Percentiles rank a stretch among this genome's conserved stretches.
These are phyloP conservation scores for Rhynchospora pubera DNA, from an alignment of 176 grass and related monocot species.

Conservation along the genomic window DNA sequence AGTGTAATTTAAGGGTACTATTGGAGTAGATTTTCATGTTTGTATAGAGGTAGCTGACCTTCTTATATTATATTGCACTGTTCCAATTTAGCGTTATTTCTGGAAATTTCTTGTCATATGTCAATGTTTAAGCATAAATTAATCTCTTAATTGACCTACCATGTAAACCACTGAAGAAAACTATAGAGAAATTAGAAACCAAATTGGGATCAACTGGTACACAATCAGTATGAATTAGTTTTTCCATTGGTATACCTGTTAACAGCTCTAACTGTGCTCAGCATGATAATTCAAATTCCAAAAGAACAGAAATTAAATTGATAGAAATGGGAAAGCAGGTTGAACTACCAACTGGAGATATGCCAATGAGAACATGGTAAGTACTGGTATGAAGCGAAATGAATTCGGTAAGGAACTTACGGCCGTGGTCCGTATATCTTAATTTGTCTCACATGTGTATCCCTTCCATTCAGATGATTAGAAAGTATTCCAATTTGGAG, in stretches of 20 bases:
- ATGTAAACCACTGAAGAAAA: background rate
- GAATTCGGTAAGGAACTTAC: constrained; percentile 42
- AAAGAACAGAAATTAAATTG: background rate
- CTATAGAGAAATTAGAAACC: background rate
- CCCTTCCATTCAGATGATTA: constrained; percentile 89
- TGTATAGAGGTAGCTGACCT: background rate
- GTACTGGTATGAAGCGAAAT: background rate
- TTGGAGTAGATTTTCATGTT: background rate
- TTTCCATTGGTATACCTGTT: background rate
- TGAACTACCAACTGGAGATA: background rate
- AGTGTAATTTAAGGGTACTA: background rate
- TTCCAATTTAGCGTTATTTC: background rate
- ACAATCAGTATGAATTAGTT: background rate
- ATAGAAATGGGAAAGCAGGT: background rate
- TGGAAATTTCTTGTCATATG: background rate
- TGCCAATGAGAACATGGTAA: background rate
- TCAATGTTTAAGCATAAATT: background rate
- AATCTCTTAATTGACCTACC: background rate
- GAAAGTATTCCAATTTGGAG: constrained; percentile 78
- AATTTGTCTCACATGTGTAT: constrained; percentile 81
- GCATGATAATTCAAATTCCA: background rate
- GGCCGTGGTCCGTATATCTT: constrained; percentile 86
- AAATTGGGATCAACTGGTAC: background rate
- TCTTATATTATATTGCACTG: background rate
- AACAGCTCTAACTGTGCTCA: background rate